Base-by-base conservation (phyloP, 2,329 filamentous ascomycete species). In the Aspergillus alliaceus region DNA sequence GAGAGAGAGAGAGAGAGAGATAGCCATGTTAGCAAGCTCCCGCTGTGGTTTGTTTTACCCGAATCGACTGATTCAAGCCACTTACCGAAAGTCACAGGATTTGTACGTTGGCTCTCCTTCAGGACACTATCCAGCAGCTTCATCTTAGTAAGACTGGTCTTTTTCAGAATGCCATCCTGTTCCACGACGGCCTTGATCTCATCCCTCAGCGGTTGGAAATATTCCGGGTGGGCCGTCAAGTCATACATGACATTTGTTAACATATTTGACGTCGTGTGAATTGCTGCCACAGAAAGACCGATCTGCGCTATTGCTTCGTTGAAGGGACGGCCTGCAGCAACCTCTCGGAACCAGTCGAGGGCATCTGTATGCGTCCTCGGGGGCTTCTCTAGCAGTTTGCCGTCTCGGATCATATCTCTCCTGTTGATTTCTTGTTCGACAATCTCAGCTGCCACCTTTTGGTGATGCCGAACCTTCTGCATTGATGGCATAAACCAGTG, bases 171-270 rank as follows among this genome's bases (percentile, higher is more conserved):
- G 3, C 74, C 72, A 6, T 79, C 77, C 2, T 73, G 69, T 29
- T 73, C 68, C 18, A 82, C 65, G 6, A 80, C 72, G 1, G 72
- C 69, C 2, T 71, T 63, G 6, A 82, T 79, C 61, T 87, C 84
- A 20, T 82, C 75, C 1, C 84, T 79, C 1, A 86, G 68, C 11
- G 79, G 76, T 5, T 80, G 72, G 32, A 82, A 69, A 61, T 82
- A 75, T 29, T 85, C 79, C 0, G 82, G 83, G 32, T 80, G 69
- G 3, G 79, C 74, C 0, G 78, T 79, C 3, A 87, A 66, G 55
- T 82, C 80, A 64, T 82, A 84, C 48, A 87, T 75, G 55, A 79
- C 57, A 75, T 84, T 80, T 1, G 79, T 80, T 7, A 71, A 27
- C 40, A 72, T 51, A 35, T 72, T 68, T 2, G 69, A 71, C 4